phyloP scores from a whole-genome alignment of 306 rosid genomes.

The Castanea sativa region DNA sequence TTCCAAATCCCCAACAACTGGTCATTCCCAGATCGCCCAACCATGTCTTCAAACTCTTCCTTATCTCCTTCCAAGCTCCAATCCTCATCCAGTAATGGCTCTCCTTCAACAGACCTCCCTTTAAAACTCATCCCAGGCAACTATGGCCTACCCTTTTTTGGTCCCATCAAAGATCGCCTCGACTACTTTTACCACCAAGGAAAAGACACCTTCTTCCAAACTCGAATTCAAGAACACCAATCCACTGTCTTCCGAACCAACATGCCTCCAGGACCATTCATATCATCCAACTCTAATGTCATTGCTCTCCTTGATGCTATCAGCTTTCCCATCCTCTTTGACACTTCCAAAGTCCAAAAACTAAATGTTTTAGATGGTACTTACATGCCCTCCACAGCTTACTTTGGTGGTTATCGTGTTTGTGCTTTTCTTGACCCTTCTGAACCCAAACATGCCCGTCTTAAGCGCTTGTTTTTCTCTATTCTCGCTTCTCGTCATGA shows the following conservation, averaged over 20 bases:
- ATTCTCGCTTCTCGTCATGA: constrained; percentile 33
- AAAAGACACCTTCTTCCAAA: constrained; percentile 45
- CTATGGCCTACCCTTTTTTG: constrained; percentile 57
- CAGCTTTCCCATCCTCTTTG: constrained; percentile 61
- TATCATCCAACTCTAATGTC: constrained; percentile 50
- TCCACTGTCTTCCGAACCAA: constrained; percentile 74
- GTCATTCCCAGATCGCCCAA: not conserved
- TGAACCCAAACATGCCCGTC: constrained; percentile 43
- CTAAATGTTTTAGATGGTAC: constrained; percentile 68
- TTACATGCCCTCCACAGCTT: constrained; percentile 67
- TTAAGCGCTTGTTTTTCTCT: constrained; percentile 42
- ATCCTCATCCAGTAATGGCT: too few species aligned
- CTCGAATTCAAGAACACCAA: constrained; percentile 29
- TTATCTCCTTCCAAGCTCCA: too few species aligned
- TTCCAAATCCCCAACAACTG: too few species aligned
- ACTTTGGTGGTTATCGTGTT: constrained; percentile 67
- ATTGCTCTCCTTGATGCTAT: constrained; percentile 55
- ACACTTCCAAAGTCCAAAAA: constrained; percentile 54
- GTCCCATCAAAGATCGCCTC: constrained; percentile 51
- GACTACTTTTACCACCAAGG: constrained; percentile 75
- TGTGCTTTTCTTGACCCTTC: constrained; percentile 62
- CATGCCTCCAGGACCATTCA: constrained; percentile 80
- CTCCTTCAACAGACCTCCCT: constrained; percentile 25
- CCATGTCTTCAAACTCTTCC: not conserved
- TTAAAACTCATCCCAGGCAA: constrained; percentile 58